These are phyloP conservation scores for Erodium maritimum DNA, from an alignment of 345 rosid species.

Conservation along the genomic window DNA sequence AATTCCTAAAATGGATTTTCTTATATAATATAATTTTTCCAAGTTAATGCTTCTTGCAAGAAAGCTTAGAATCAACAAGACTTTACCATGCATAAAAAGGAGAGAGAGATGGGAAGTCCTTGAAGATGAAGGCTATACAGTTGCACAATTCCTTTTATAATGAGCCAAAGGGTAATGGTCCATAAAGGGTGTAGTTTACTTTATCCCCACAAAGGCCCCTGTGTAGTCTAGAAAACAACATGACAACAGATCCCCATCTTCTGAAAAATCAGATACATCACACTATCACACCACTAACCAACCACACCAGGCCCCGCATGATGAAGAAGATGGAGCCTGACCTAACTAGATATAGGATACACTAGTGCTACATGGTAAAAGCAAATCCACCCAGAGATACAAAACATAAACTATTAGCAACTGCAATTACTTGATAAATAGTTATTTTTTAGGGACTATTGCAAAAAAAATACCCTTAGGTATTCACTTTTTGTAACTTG, in stretches of 20 bases:
- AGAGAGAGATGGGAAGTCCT: conserved; percentile 20
- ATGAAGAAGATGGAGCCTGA: conserved; percentile 4
- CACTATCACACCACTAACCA: conserved; percentile 22
- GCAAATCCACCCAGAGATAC: background rate
- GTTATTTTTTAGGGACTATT: too few relatives aligned
- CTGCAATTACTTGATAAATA: too few relatives aligned
- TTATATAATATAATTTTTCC: conserved; percentile 9
- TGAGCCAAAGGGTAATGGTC: conserved; percentile 55
- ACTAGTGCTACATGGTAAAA: background rate
- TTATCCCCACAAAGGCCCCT: conserved; percentile 26
- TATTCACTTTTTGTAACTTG: too few relatives aligned
- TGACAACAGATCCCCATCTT: conserved; percentile 37
- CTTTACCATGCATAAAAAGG: conserved; percentile 33
- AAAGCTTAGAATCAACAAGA: background rate
- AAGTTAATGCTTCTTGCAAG: conserved; percentile 2
- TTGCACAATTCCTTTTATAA: conserved; percentile 21
- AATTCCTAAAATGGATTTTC: conserved; percentile 5
- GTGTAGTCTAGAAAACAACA: conserved; percentile 38
- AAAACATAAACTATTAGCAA: background rate
- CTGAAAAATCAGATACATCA: conserved; percentile 25
- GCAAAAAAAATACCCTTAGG: too few relatives aligned
- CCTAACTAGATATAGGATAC: background rate
- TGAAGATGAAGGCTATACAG: conserved; percentile 18
- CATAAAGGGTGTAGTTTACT: conserved; percentile 44
- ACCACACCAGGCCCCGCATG: conserved; percentile 17